A percentile compares a stretch with the other conserved stretches of the same genome.
Conservation (phyloP, 2,329 filamentous ascomycete genomes). For the Phyllachora maydis region DNA sequence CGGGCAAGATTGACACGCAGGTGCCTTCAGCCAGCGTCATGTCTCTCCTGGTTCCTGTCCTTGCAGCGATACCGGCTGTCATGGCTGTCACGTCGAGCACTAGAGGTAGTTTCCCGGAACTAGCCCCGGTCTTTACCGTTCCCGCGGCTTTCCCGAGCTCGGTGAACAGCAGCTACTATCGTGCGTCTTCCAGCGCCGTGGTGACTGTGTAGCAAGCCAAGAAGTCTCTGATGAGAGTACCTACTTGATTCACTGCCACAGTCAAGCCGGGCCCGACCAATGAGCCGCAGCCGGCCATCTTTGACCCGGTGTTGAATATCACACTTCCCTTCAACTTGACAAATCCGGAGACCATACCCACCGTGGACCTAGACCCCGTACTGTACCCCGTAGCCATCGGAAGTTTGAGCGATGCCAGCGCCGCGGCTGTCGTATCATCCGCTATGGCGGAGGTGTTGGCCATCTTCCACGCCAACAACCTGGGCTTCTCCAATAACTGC, state of each 20-base stretch:
- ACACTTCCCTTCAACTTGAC: constrained; percentile 33
- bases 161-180: constrained; percentile 26
- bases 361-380: constrained; percentile 23
- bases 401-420: constrained; percentile 18
- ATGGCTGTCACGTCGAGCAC: constrained; percentile 2
- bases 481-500: constrained; percentile 19
- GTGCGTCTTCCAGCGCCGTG: constrained; percentile 8
- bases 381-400: constrained; percentile 23
- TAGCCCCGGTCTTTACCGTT: constrained; percentile 14
- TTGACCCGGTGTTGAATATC: constrained; percentile 30
- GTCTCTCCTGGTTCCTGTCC: too few species aligned
- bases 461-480: constrained; percentile 17
- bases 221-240: neutral
- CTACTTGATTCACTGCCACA: constrained; percentile 1
- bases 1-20: too few species aligned
- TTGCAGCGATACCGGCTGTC: constrained; percentile 1
- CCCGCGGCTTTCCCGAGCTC: constrained; percentile 26
- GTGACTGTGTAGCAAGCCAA: neutral
- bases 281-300: constrained; percentile 17
- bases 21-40: too few species aligned
- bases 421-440: constrained; percentile 18
- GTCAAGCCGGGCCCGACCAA: constrained; percentile 11
- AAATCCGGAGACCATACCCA: constrained; percentile 27
- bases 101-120: constrained; percentile 10
- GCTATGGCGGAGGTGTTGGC: constrained; percentile 19